Percentiles rank a stretch among this genome's conserved stretches.
Evolutionary conservation across 176 grass and related monocot genomes (phyloP).

Genomic region (Dactylis glomerata): DNA sequence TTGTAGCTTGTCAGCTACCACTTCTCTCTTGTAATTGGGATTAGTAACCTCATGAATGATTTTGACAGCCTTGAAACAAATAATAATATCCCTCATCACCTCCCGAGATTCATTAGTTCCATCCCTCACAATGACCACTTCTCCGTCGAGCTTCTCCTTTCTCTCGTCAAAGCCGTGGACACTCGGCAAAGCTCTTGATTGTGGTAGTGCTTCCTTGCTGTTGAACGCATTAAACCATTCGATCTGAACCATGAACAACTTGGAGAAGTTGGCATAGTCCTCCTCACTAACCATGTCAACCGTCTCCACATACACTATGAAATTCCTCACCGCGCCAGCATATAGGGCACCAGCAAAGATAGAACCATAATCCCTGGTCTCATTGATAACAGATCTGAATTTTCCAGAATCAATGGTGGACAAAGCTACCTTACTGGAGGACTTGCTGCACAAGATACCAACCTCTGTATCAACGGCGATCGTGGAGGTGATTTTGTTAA

Average conservation of each 20-base stretch:
- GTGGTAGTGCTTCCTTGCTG: too few relatives aligned
- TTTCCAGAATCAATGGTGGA: not conserved
- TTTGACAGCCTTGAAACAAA: too few relatives aligned
- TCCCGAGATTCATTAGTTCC: too few relatives aligned
- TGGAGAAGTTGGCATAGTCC: not conserved
- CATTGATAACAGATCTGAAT: not conserved
- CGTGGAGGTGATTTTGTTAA: not conserved
- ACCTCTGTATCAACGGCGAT: not conserved
- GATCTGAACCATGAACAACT: not conserved
- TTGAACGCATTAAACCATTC: not conserved
- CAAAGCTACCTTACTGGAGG: not conserved
- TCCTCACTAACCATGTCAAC: not conserved
- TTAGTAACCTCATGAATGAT: too few relatives aligned
- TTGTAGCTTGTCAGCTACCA: too few relatives aligned
- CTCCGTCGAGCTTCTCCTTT: too few relatives aligned
- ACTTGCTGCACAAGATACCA: accelerated
- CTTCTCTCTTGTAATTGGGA: too few relatives aligned
- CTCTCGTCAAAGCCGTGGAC: too few relatives aligned
- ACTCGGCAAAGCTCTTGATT: too few relatives aligned
- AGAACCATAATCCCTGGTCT: accelerated
- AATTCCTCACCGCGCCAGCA: not conserved
- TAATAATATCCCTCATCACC: too few relatives aligned
- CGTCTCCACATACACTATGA: not conserved
- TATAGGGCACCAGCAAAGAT: not conserved
- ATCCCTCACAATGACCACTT: too few relatives aligned